Conservation (phyloP, 192 early-diverging fungal species). For the Gaertneriomyces sp. region DNA sequence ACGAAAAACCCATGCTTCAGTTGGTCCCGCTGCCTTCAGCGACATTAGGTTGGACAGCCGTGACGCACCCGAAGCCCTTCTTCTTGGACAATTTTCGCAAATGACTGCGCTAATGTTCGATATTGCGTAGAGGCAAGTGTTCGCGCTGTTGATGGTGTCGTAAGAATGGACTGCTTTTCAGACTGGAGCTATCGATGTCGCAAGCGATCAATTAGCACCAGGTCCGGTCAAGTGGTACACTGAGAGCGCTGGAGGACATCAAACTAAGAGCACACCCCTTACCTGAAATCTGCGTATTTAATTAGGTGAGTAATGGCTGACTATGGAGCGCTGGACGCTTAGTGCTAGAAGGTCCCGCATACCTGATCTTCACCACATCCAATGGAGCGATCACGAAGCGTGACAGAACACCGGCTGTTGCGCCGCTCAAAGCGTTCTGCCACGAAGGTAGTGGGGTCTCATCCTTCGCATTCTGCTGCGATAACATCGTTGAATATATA, state of each 20-base stretch:
- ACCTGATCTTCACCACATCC: constrained; percentile 90
- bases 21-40: too few species aligned
- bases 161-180: background rate
- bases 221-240: background rate
- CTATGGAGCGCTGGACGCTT: background rate
- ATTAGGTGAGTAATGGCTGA: background rate
- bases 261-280: background rate
- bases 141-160: background rate
- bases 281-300: background rate
- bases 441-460: constrained; percentile 4
- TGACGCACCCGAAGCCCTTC: constrained; percentile 75
- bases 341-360: constrained; percentile 19
- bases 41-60: background rate
- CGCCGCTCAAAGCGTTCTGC: constrained; percentile 54
- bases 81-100: constrained; percentile 63
- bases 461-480: too few species aligned
- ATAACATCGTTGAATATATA: too few species aligned
- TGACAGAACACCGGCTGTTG: constrained; percentile 56
- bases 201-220: background rate
- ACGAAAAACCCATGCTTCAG: too few species aligned
- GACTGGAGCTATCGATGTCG: background rate
- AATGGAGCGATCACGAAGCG: constrained; percentile 86
- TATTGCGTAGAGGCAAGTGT: constrained; percentile 36
- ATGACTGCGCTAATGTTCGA: constrained; percentile 60
- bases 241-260: background rate